These are phyloP conservation scores for Neobulgaria alba DNA, from an alignment of 2,329 filamentous ascomycete genomes.

Conservation along the genomic window DNA sequence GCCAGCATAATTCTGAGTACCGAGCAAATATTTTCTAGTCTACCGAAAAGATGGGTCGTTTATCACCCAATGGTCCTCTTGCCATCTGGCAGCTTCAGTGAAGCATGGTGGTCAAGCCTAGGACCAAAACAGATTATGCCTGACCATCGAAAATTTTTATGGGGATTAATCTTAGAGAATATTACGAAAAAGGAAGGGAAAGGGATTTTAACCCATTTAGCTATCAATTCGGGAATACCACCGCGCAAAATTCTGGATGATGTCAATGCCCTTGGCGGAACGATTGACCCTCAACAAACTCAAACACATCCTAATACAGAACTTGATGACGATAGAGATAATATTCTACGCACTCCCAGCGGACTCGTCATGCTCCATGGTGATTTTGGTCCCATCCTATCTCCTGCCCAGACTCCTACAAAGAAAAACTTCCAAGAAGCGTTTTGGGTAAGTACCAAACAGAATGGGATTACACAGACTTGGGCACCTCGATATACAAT, in stretches of 20 bases:
- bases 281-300: neutral
- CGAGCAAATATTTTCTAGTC: conserved; percentile 10
- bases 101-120: conserved; percentile 19
- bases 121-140: conserved; percentile 2
- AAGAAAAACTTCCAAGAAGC: conserved; percentile 52
- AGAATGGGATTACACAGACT: conserved; percentile 72
- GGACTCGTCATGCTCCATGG: conserved; percentile 64
- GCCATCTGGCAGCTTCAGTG: conserved; percentile 50
- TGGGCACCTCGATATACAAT: conserved; percentile 91
- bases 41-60: conserved; percentile 48
- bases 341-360: conserved; percentile 65
- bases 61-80: conserved; percentile 55
- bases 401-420: conserved; percentile 4
- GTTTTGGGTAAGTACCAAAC: conserved; percentile 71
- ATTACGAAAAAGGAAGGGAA: conserved; percentile 36
- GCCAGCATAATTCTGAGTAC: conserved; percentile 12
- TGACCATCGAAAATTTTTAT: conserved; percentile 32
- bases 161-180: conserved; percentile 38
- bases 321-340: conserved; percentile 44
- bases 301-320: too few relatives aligned
- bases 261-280: neutral
- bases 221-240: conserved; percentile 54
- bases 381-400: conserved; percentile 53
- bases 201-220: conserved; percentile 44
- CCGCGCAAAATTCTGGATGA: conserved; percentile 24